Conservation (phyloP, 495 filamentous ascomycete genomes). For the Aspergillus funiculosus region DNA sequence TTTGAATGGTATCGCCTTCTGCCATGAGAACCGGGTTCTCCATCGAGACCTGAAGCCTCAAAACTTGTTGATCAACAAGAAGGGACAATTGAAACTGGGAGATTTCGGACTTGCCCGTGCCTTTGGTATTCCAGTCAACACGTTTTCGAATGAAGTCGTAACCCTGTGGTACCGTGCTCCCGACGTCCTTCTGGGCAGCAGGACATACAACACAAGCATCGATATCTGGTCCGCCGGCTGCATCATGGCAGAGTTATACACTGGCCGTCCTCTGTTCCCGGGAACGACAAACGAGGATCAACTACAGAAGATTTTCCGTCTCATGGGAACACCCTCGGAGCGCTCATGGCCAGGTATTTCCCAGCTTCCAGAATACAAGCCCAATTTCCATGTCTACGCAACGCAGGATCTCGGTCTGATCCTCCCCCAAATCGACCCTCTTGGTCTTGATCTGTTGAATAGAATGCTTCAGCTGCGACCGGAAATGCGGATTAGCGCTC, state of each 20-base stretch:
- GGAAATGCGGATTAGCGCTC: constrained; percentile 82
- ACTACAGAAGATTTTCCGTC: constrained; percentile 88
- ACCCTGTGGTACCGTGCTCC: constrained; percentile 95
- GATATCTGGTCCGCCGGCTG: constrained; percentile 97
- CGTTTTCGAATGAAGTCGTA: constrained; percentile 96
- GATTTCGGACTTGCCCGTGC: constrained; percentile 91
- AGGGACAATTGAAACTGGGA: constrained; percentile 85
- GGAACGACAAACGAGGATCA: constrained; percentile 97
- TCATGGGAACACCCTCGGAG: constrained; percentile 94
- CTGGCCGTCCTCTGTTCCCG: constrained; percentile 85
- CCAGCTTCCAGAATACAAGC: constrained; percentile 89
- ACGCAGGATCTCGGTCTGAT: constrained; percentile 84
- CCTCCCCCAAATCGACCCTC: constrained; percentile 79
- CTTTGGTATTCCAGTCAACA: constrained; percentile 96
- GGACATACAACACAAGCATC: constrained; percentile 96
- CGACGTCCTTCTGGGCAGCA: constrained; percentile 81
- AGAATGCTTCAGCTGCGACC: constrained; percentile 90
- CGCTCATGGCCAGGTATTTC: constrained; percentile 88
- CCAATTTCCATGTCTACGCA: constrained; percentile 88
- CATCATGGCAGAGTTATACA: constrained; percentile 99
- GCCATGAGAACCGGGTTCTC: constrained; percentile 90
- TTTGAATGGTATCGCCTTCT: constrained; percentile 89
- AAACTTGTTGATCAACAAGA: constrained; percentile 90
- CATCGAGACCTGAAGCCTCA: constrained; percentile 96
- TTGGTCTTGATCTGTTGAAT: constrained; percentile 78